Evolutionary conservation across 2,329 filamentous ascomycete species (phyloP).

Genomic region (Exophiala sp.): DNA sequence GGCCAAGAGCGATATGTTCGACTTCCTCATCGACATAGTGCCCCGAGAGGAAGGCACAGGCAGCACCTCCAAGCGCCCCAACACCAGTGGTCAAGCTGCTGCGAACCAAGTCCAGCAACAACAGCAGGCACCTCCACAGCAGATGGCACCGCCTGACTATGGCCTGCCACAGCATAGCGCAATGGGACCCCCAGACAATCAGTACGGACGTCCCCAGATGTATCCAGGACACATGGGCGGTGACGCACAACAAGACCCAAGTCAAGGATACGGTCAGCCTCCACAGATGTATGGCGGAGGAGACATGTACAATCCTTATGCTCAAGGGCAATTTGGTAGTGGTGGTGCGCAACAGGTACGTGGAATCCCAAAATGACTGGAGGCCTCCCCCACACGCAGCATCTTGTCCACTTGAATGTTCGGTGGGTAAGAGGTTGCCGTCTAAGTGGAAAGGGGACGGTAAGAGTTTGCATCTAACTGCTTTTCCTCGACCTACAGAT

Average conservation of each 20-base stretch:
- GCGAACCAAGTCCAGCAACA: slow-evolving; percentile 42
- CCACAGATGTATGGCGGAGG: slow-evolving; percentile 67
- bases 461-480: slow-evolving; percentile 2
- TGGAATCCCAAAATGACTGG: slow-evolving; percentile 18
- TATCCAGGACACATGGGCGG: slow-evolving; percentile 65
- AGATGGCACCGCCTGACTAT: slow-evolving; percentile 50
- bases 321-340: slow-evolving; percentile 57
- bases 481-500: slow-evolving; percentile 13
- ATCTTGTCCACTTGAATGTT: slow-evolving; percentile 1
- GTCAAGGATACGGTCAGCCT: slow-evolving; percentile 68
- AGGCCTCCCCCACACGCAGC: neutral
- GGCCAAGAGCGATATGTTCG: slow-evolving; percentile 98
- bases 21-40: slow-evolving; percentile 98
- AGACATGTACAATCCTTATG: slow-evolving; percentile 69
- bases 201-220: slow-evolving; percentile 77
- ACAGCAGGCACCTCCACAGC: slow-evolving; percentile 38
- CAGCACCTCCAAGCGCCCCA: slow-evolving; percentile 42
- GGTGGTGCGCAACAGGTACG: slow-evolving; percentile 63
- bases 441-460: neutral
- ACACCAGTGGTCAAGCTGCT: slow-evolving; percentile 39
- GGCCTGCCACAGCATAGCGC: slow-evolving; percentile 59
- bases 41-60: slow-evolving; percentile 83
- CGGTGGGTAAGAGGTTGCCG: neutral
- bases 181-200: slow-evolving; percentile 61
- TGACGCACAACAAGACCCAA: slow-evolving; percentile 57